Evolutionary conservation across 2,329 filamentous ascomycete species (phyloP).

Genomic region (Paracorniculantispora psalliotae): DNA sequence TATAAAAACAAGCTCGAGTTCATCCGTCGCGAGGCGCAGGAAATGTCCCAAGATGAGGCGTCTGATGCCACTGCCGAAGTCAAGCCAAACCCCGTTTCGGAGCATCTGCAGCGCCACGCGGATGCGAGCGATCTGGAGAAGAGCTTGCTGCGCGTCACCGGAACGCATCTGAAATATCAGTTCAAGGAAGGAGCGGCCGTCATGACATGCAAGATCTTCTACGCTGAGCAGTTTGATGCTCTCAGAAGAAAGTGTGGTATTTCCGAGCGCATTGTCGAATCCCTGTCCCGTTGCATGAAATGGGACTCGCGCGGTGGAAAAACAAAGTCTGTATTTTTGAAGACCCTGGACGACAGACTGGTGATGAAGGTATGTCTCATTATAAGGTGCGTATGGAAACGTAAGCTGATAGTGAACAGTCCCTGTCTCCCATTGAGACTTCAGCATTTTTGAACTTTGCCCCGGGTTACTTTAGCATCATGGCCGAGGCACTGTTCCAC

Average conservation of each 20-base stretch:
- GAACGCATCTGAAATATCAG: constrained; percentile 92
- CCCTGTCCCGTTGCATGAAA: constrained; percentile 88
- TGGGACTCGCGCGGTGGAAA: constrained; percentile 99
- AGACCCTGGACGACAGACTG: constrained; percentile 90
- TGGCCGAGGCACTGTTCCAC: constrained; percentile 93
- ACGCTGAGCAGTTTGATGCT: constrained; percentile 95
- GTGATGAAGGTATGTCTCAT: constrained; percentile 62
- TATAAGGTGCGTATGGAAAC: constrained; percentile 14
- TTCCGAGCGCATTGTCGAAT: constrained; percentile 90
- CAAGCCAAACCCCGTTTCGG: constrained; percentile 29
- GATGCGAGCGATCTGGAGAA: constrained; percentile 76
- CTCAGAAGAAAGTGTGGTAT: constrained; percentile 89
- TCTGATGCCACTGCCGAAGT: constrained; percentile 24
- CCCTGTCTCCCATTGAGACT: constrained; percentile 83
- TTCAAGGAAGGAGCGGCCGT: constrained; percentile 91
- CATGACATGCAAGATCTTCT: constrained; percentile 98
- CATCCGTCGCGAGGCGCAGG: constrained; percentile 52
- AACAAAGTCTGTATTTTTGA: constrained; percentile 94
- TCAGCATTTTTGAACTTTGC: constrained; percentile 93
- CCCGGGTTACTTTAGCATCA: constrained; percentile 94
- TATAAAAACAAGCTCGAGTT: constrained; percentile 74
- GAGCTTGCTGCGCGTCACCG: constrained; percentile 76
- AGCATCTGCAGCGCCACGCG: constrained; percentile 34
- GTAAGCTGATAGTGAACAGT: constrained; percentile 43
- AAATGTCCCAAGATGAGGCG: constrained; percentile 34